Base-by-base conservation (phyloP, 495 filamentous ascomycete species). In the Endocarpon pusillum region DNA sequence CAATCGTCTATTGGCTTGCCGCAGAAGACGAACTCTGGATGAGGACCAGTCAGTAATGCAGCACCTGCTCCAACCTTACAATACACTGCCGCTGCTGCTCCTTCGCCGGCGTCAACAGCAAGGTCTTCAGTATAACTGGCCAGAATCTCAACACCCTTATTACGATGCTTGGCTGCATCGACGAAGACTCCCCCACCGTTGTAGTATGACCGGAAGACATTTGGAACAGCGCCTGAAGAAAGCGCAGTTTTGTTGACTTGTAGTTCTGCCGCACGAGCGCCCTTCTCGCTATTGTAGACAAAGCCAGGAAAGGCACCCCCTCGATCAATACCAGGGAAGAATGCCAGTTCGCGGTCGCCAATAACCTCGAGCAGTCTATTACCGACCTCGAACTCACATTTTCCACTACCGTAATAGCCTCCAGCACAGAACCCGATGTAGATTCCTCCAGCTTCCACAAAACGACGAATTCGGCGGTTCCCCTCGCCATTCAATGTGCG, bases 171-270 rank as follows among this genome's bases (percentile, higher is more conserved):
- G 1, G 65, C 62, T 12, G 81, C 78, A 57, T 89, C 75, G 7
- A 91, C 78, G 61, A 94, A 97, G n/a, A 91, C 74, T 7, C 91
- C 86, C 2, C 89, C 89, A 3, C 89, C 89, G 53, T 97, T 97
- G 51, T 87, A 93, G 48, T 97, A 97, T 8, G 70, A 75, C 28
- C 62, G 60, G 43, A 94, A 85, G 0, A 54, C 58, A 2, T 71
- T 63, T 1, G 73, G 77, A 4, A 81, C 53, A 14, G 48, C 51
- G 1, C 53, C 60, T 9, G 49, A 46, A n/a, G 51, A 48, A 35
- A 89, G 68, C 1, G 58, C 60, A 8, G 57, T 62, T 46, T 75
- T 78, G 18, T 67, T 59, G 19, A 87, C 75, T 38, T 59, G 59
- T 14, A 97, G 42, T 33, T 68, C 65, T 1, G 71, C 71, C 20